phyloP scores from a whole-genome alignment of 2,329 filamentous ascomycete genomes.

The Mariannaea elegans region DNA sequence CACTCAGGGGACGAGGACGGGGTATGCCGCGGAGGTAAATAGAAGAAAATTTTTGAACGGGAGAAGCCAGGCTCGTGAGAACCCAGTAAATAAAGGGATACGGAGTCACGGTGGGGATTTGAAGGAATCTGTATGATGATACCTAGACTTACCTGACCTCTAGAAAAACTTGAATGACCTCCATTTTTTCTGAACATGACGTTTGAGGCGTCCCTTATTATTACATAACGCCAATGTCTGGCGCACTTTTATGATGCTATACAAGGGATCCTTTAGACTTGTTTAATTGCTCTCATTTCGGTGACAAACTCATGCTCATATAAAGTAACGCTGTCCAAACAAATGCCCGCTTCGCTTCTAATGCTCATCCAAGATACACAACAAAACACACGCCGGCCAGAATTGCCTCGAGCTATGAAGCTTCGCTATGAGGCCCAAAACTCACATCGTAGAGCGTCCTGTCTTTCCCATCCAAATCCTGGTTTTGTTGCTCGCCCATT shows the following conservation, averaged over 20 bases:
- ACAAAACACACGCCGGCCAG: neutral
- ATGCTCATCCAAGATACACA: constrained; percentile 5
- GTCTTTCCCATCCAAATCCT: constrained; percentile 35
- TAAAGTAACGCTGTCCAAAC: constrained; percentile 17
- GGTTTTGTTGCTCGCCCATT: constrained; percentile 21
- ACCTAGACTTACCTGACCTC: constrained; percentile 42
- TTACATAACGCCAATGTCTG: too few species aligned
- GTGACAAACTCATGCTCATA: constrained; percentile 23
- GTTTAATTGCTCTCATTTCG: constrained; percentile 9
- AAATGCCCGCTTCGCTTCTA: constrained; percentile 31
- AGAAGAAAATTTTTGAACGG: constrained; percentile 31
- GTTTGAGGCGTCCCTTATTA: neutral
- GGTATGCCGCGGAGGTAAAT: constrained; percentile 86
- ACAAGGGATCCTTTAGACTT: too few species aligned
- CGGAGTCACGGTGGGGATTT: constrained; percentile 32
- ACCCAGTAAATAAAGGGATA: constrained; percentile 29
- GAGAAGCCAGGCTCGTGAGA: constrained; percentile 23
- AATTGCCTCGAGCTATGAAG: neutral
- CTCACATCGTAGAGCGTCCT: constrained; percentile 41
- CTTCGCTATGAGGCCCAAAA: constrained; percentile 37
- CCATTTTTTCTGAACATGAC: constrained; percentile 20
- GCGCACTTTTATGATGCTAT: too few species aligned
- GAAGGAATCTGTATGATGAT: constrained; percentile 51
- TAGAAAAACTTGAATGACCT: constrained; percentile 39
- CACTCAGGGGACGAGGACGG: constrained; percentile 81